Conservation (phyloP, 768 basidiomycete species). For the Mycena capillaripes region DNA sequence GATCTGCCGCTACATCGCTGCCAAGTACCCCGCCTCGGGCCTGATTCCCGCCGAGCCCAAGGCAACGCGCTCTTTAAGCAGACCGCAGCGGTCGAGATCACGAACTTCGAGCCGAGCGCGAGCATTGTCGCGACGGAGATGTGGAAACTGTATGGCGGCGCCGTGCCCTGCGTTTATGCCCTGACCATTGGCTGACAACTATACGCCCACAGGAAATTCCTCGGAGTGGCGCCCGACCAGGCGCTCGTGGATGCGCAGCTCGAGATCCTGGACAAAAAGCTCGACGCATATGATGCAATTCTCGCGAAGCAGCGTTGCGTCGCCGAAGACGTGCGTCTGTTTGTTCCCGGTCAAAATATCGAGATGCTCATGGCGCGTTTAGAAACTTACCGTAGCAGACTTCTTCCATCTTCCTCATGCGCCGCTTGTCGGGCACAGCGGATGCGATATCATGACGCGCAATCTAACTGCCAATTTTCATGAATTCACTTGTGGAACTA, state of each 20-base stretch:
- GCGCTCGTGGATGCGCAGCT: slow-evolving; percentile 38
- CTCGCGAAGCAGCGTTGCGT: slow-evolving; percentile 57
- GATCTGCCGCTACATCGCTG: slow-evolving; percentile 59
- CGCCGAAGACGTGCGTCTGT: slow-evolving; percentile 54
- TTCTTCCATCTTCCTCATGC: not conserved
- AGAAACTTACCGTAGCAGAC: not conserved
- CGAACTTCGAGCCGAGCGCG: slow-evolving; percentile 13
- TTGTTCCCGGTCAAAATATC: no score
- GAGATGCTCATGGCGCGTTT: no score
- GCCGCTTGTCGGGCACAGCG: not conserved
- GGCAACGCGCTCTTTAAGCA: slow-evolving; percentile 46
- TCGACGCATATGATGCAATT: slow-evolving; percentile 59
- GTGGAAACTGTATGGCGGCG: not conserved
- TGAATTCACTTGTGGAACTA: no score
- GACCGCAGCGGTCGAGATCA: slow-evolving; percentile 22
- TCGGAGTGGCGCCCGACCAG: slow-evolving; percentile 24
- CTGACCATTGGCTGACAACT: not conserved
- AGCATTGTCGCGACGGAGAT: not conserved
- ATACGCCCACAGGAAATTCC: not conserved
- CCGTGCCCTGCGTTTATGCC: no score
- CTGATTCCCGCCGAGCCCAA: slow-evolving; percentile 51
- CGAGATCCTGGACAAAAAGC: slow-evolving; percentile 44
- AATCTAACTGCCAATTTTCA: no score
- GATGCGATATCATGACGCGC: not conserved
- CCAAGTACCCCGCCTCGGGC: slow-evolving; percentile 56